phyloP scores from a whole-genome alignment of 208 protist genomes.

The Crithidia sp. region DNA sequence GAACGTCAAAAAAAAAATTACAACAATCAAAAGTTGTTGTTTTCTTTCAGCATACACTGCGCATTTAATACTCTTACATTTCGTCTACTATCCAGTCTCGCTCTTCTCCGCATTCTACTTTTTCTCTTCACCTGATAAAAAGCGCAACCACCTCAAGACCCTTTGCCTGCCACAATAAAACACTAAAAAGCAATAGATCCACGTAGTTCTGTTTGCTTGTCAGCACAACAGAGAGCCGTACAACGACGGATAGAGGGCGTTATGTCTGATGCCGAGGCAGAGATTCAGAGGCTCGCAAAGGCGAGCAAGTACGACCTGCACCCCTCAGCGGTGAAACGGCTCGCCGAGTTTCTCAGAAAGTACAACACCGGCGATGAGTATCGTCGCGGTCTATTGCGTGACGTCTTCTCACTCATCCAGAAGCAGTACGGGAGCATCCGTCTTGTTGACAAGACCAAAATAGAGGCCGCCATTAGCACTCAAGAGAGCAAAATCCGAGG shows the following conservation, averaged over 20 bases:
- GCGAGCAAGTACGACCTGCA: constrained; percentile 82
- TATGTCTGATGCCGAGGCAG: constrained; percentile 57
- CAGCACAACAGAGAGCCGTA: too few species aligned
- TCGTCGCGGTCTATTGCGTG: constrained; percentile 58
- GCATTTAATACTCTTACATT: too few species aligned
- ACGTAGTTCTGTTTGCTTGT: too few species aligned
- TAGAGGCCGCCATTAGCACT: constrained; percentile 54
- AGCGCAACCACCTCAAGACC: too few species aligned
- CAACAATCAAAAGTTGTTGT: background rate
- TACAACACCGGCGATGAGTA: constrained; percentile 41
- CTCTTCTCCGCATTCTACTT: too few species aligned
- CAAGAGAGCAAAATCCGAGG: constrained; percentile 56
- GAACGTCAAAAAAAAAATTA: background rate
- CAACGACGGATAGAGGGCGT: too few species aligned
- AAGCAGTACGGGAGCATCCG: constrained; percentile 48
- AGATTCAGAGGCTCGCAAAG: constrained; percentile 73
- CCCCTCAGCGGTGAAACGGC: constrained; percentile 69
- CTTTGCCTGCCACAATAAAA: too few species aligned
- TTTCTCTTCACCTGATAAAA: too few species aligned
- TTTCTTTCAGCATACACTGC: background rate
- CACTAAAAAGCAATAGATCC: too few species aligned
- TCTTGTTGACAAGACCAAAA: constrained; percentile 65
- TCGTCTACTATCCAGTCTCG: too few species aligned
- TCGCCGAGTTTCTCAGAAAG: constrained; percentile 61
- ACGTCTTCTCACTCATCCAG: constrained; percentile 74